Conservation (phyloP, 2,329 filamentous ascomycete species). For the Magnaporthiopsis incrustans region DNA sequence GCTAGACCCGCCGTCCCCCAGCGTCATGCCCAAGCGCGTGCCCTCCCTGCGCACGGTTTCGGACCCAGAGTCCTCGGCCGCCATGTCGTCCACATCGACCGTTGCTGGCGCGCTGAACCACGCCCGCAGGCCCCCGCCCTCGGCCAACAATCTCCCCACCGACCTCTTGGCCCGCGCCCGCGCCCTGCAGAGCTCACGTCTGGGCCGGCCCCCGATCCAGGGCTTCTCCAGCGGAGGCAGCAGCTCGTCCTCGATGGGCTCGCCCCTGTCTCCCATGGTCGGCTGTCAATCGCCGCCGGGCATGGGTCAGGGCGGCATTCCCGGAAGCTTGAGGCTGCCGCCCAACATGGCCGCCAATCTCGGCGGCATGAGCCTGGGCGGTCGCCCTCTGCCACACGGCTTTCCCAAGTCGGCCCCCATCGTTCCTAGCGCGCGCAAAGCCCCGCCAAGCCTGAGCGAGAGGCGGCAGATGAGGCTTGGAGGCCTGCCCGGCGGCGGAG, state of each 20-base stretch:
- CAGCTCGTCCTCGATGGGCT: conserved; percentile 3
- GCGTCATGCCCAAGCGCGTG: conserved; percentile 36
- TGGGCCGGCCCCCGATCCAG: conserved; percentile 21
- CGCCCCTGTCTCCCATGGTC: conserved; percentile 1
- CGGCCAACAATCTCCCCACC: conserved; percentile 28
- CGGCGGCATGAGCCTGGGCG: conserved; percentile 14
- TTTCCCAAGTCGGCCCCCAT: conserved; percentile 47
- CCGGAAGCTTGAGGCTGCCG: conserved; percentile 32
- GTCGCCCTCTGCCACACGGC: conserved; percentile 37
- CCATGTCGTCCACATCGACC: conserved; percentile 78
- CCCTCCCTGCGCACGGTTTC: conserved; percentile 53
- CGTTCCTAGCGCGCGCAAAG: conserved; percentile 29
- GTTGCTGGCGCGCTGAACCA: conserved; percentile 68
- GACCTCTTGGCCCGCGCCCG: conserved; percentile 32
- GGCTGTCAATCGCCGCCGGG: neutral
- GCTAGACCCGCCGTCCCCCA: conserved; percentile 27
- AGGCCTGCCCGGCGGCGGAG: conserved; percentile 32
- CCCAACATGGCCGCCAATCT: conserved; percentile 23
- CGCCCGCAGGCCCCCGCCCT: conserved; percentile 44
- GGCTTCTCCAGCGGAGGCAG: conserved; percentile 1
- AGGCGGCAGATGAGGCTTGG: conserved; percentile 57
- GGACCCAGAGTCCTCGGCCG: conserved; percentile 41
- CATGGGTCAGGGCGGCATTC: conserved; percentile 31
- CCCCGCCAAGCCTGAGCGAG: conserved; percentile 53
- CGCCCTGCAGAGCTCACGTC: conserved; percentile 26